Evolutionary conservation across 2,329 filamentous ascomycete species (phyloP), one percentile per base, ranked within the genome.

Genomic region (Ascochyta clinopodiicola): DNA sequence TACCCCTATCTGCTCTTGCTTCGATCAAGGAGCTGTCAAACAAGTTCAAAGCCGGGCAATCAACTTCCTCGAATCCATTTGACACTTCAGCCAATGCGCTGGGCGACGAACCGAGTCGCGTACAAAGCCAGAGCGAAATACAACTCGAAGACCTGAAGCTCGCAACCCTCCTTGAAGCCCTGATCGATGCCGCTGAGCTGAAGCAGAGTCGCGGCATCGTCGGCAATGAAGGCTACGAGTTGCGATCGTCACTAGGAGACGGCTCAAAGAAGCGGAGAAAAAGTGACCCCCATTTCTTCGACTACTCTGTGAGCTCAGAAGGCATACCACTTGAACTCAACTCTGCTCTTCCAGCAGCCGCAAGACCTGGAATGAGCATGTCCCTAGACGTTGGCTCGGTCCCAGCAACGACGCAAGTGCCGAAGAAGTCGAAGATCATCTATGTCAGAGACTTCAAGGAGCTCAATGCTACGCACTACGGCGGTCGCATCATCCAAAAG

Each of bases 401-500:
- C 45, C 51, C 44, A 38, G 8, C 44, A 42, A 29, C 59, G 60
- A 25, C 57, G 49, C 48, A 49, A 52, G 70, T 64, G 19, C 60
- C 59, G 19, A 56, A 70, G 66, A 70, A 81, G 44, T 81, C 81
- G 22, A 81, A 92, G 7, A 87, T 98, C 54, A 81, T 96, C 35
- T 91, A 91, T 64, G 78, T 96, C 12, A 86, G 90, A 70, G 91
- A 98, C 71, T 90, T 92, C 67, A 86, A 90, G 48, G 91, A 96
- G 60, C 81, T 99, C 8, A 86, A 83, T 64, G 84, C 84, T 68
- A 88, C 89, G 0, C 74, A 83, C 6, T 86, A 91, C 54, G 91
- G 92, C 10, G 81, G 84, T 2, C 82, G 84, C 21, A 84, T 98
- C 29, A 77, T 97, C 7, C 79, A 81, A 36, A 86, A 88, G 55